Conservation (phyloP, 169 alveolate species). For the Eimeria brunetti region DNA sequence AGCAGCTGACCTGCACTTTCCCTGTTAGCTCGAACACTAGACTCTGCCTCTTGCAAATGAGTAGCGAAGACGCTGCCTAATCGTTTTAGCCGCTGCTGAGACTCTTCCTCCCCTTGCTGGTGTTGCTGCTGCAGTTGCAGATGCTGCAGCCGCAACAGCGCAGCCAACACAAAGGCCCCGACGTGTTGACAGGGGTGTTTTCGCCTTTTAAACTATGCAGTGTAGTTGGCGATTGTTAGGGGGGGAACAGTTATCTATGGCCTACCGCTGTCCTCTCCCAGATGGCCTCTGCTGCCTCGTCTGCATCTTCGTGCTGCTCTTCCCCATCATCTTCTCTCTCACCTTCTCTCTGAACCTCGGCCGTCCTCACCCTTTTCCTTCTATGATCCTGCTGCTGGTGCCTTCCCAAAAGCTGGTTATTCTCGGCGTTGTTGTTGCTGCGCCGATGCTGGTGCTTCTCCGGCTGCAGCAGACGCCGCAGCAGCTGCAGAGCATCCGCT, state of each 20-base stretch:
- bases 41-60: constrained; percentile 41
- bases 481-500: constrained; percentile 39
- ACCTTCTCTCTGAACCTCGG: background rate
- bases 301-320: constrained; percentile 34
- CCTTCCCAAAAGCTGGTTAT: constrained; percentile 20
- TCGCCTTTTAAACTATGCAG: background rate
- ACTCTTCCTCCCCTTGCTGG: constrained; percentile 38
- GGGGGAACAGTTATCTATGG: background rate
- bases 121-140: constrained; percentile 56
- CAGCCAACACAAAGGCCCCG: background rate
- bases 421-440: constrained; percentile 6
- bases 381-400: constrained; percentile 27
- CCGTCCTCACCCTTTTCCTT: constrained; percentile 44
- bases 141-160: constrained; percentile 8
- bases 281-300: constrained; percentile 54
- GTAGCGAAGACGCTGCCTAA: constrained; percentile 54
- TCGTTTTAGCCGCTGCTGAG: constrained; percentile 45
- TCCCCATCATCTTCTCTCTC: background rate
- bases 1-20: constrained; percentile 28
- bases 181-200: background rate
- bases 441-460: constrained; percentile 43
- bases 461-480: constrained; percentile 55
- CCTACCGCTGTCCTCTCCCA: constrained; percentile 43
- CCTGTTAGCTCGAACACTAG: constrained; percentile 16
- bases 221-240: too few relatives aligned